These are phyloP conservation scores for Pseudocohnilembus persalinus DNA, from an alignment of 169 alveolate genomes.

Conservation along the genomic window DNA sequence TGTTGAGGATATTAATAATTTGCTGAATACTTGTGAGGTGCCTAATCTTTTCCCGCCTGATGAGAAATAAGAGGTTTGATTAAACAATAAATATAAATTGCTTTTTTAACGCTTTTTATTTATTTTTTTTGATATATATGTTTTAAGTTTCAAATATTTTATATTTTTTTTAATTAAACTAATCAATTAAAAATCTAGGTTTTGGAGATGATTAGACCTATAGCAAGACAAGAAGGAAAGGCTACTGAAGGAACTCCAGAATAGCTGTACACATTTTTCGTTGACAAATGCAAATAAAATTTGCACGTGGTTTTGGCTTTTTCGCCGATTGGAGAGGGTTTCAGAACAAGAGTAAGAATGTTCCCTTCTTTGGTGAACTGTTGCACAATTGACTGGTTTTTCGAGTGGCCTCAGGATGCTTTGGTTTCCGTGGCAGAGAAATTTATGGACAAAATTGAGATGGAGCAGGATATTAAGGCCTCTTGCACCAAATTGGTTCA, in stretches of 20 bases:
- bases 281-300: constrained; percentile 76
- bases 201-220: constrained; percentile 77
- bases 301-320: constrained; percentile 82
- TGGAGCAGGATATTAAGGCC: constrained; percentile 76
- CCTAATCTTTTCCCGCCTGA: constrained; percentile 84
- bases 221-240: constrained; percentile 75
- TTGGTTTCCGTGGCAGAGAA: constrained; percentile 87
- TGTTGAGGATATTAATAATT: constrained; percentile 85
- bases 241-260: constrained; percentile 84
- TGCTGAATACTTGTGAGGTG: constrained; percentile 86
- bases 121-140: no score
- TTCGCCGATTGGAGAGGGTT: constrained; percentile 88
- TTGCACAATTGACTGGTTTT: constrained; percentile 91
- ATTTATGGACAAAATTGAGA: constrained; percentile 77
- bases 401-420: constrained; percentile 94
- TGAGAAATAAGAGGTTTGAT: constrained; percentile 87
- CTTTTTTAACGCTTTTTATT: no score
- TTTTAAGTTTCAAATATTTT: no score
- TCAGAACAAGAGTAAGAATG: constrained; percentile 84
- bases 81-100: no score
- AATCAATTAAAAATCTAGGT: no score
- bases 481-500: constrained; percentile 85
- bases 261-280: constrained; percentile 72
- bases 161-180: no score
- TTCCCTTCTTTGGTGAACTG: constrained; percentile 89